Evolutionary conservation across 495 filamentous ascomycete genomes (phyloP).

Genomic region (Aspergillus sclerotiicarbonarius): DNA sequence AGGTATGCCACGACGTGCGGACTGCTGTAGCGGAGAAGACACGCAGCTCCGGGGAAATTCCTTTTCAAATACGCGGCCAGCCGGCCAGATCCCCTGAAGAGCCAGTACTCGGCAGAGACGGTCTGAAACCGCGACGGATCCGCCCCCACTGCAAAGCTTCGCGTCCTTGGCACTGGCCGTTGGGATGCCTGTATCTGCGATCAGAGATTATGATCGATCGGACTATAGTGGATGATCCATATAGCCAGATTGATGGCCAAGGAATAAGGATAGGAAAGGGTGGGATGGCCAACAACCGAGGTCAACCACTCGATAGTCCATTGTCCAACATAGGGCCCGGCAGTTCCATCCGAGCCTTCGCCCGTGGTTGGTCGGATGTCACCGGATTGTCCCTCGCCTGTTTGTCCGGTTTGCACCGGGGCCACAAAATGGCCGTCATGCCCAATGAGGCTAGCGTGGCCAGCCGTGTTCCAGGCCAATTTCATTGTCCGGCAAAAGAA

Average conservation of each 20-base stretch:
- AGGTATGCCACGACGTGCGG: too few relatives aligned
- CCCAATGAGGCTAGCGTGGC: too few relatives aligned
- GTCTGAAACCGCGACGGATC: slow-evolving; percentile 1
- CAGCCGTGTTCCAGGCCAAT: too few relatives aligned
- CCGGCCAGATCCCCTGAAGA: background rate
- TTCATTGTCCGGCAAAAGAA: too few relatives aligned
- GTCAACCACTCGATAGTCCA: too few relatives aligned
- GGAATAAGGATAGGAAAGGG: background rate
- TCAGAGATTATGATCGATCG: background rate
- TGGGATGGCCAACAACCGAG: background rate
- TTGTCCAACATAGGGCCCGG: background rate
- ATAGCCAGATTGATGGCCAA: background rate
- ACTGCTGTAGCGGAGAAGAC: background rate
- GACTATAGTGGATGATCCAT: background rate
- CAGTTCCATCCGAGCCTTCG: too few relatives aligned
- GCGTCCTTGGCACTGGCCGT: background rate
- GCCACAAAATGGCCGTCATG: too few relatives aligned
- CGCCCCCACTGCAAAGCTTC: slow-evolving; percentile 5
- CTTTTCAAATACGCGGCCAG: background rate
- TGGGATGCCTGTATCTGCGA: background rate
- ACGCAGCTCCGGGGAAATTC: background rate
- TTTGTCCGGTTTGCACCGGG: background rate
- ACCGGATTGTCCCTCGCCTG: too few relatives aligned
- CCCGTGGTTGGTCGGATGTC: too few relatives aligned
- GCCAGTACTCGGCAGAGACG: too few relatives aligned